phyloP scores from a whole-genome alignment of 2,329 filamentous ascomycete genomes.

The Purpureocillium lavendulum region DNA sequence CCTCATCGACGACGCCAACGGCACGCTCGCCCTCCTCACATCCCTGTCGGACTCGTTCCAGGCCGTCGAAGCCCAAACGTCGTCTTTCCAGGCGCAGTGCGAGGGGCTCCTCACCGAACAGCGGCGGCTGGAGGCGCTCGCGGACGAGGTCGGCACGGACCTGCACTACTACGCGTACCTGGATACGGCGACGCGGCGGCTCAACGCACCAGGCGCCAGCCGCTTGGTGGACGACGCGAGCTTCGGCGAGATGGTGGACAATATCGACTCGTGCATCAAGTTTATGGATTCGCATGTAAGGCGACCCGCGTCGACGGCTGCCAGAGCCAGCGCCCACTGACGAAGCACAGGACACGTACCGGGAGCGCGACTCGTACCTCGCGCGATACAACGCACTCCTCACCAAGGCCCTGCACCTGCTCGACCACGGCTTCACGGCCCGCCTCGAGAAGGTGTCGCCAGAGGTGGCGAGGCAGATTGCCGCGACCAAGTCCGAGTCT shows the following conservation, averaged over 20 bases:
- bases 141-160: constrained; percentile 78
- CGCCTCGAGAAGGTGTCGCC: constrained; percentile 44
- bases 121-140: constrained; percentile 66
- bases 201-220: constrained; percentile 87
- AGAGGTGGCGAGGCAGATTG: constrained; percentile 47
- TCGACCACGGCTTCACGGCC: constrained; percentile 48
- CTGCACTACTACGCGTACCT: constrained; percentile 93
- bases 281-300: constrained; percentile 85
- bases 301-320: too few relatives aligned
- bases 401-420: constrained; percentile 53
- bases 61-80: constrained; percentile 80
- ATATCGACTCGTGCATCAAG: constrained; percentile 80
- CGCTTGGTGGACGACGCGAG: constrained; percentile 76
- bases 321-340: neutral
- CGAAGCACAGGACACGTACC: constrained; percentile 59
- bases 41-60: constrained; percentile 80
- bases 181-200: constrained; percentile 77
- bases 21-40: constrained; percentile 66
- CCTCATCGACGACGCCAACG: constrained; percentile 68
- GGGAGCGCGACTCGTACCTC: constrained; percentile 79
- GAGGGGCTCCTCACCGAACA: constrained; percentile 81
- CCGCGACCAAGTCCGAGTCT: constrained; percentile 47
- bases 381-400: constrained; percentile 81
- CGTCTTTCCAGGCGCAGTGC: constrained; percentile 87
- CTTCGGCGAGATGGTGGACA: constrained; percentile 81